Percentiles rank a stretch among this genome's conserved stretches.
phyloP scores from a whole-genome alignment of 2,329 filamentous ascomycete genomes.

The Sporothrix brasiliensis region DNA sequence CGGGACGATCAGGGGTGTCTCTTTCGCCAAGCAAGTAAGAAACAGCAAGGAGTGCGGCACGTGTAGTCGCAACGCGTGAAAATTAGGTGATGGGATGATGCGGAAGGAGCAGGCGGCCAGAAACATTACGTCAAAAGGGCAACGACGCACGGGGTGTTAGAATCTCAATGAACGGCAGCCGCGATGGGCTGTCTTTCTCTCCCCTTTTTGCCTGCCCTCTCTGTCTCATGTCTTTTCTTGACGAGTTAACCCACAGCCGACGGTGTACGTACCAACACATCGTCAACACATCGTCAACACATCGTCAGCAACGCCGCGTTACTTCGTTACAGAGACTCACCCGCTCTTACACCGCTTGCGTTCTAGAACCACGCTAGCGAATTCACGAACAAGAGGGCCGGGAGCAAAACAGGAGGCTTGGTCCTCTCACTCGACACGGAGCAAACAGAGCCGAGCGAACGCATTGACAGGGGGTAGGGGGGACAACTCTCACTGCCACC shows the following conservation, averaged over 20 bases:
- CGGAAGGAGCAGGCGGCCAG: not conserved
- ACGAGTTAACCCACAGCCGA: not conserved
- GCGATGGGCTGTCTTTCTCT: not conserved
- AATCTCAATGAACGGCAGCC: not conserved
- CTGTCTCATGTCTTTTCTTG: too few relatives aligned
- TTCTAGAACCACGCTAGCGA: constrained; percentile 26
- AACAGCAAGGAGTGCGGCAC: not conserved
- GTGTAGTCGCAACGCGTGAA: constrained; percentile 12
- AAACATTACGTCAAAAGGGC: not conserved
- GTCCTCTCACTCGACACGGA: constrained; percentile 1
- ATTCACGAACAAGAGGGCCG: constrained; percentile 3
- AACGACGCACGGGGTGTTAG: constrained; percentile 5
- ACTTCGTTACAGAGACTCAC: constrained; percentile 11
- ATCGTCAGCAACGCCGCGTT: not conserved
- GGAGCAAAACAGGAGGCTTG: constrained; percentile 13
- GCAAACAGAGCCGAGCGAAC: constrained; percentile 4
- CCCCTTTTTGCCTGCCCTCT: not conserved
- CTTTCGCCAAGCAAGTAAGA: constrained; percentile 1
- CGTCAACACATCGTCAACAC: not conserved
- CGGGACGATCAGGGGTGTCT: constrained; percentile 33
- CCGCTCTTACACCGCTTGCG: not conserved
- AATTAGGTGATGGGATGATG: not conserved
- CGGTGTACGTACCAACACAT: not conserved
- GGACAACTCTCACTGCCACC: not conserved
- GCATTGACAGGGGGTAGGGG: constrained; percentile 21